Evolutionary conservation across 2,329 filamentous ascomycete species (phyloP), one percentile per base, ranked within the genome.

Genomic region (Diaporthe sp.): DNA sequence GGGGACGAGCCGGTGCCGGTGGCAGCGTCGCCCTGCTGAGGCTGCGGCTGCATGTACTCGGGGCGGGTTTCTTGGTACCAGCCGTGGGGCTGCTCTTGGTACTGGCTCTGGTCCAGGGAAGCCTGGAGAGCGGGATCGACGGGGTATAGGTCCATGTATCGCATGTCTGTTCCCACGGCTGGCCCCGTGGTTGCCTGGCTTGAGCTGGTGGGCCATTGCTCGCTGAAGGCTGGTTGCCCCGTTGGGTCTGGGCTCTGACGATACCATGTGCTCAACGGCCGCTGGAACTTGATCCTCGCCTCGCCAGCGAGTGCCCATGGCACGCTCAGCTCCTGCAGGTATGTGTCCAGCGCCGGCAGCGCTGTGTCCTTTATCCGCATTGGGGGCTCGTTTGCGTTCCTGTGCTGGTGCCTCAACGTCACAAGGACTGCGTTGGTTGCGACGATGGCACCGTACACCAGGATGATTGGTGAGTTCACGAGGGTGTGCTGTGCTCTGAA

Each of bases 401-500:
- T 10, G 3, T 17, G 63, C 31, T 68, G 37, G 22, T 39, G 22
- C 47, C 63, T 37, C 31, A 53, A 7, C 2, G 44, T 53, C 9
- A 68, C 63, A 22, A 68, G 44, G 22, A 37, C 7, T 12, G 63
- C 47, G 42, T 68, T 68, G 20, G 31, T 37, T 6, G 63, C 63
- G 25, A 39, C 63, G 37, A 68, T 68, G 22, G 63, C 47, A 31
- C 44, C 63, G n/a, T 68, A 68, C 4, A 53, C 20, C 22, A 68
- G 63, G 31, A 51, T 37, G 1, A 51, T 51, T 25, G 63, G 63
- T 7, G 47, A 22, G 47, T 49, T 53, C 12, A 20, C 22, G 8
- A 68, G 44, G 4, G 63, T 53, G 22, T 68, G 31, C 22, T 68
- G 63, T 37, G 63, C 63, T 37, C 63, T 37, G 63, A 37, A 68